Evolutionary conservation across 1,284 basidiomycete genomes (phyloP).

Genomic region (Pseudozyma pruni): DNA sequence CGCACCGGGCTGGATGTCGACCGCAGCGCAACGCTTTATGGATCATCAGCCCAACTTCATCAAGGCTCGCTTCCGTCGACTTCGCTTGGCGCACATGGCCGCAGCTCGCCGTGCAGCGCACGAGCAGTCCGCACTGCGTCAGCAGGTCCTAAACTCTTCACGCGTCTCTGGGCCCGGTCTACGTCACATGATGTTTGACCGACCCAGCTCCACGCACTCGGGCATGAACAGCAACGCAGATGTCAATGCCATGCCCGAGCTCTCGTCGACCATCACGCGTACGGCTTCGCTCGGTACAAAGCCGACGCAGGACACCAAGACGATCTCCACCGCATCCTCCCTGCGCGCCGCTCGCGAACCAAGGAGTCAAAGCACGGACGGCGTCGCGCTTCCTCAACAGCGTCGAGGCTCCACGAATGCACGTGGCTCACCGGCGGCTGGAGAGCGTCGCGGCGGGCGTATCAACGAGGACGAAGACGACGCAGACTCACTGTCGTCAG

Average conservation of each 20-base stretch:
- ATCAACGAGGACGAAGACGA: constrained; percentile 17
- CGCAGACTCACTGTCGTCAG: constrained; percentile 3
- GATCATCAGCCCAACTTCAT: constrained; percentile 58
- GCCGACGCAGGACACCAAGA: constrained; percentile 21
- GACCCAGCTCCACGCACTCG: constrained; percentile 23
- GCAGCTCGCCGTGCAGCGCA: constrained; percentile 56
- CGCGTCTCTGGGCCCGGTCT: constrained; percentile 45
- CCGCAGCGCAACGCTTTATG: constrained; percentile 44
- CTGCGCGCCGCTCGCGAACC: constrained; percentile 15
- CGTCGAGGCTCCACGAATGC: constrained; percentile 20
- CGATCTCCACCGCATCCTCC: constrained; percentile 26
- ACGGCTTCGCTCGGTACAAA: constrained; percentile 26
- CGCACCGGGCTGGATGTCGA: constrained; percentile 44
- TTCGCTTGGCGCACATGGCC: constrained; percentile 57
- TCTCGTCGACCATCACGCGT: constrained; percentile 26
- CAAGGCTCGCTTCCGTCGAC: constrained; percentile 52
- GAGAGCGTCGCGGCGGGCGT: constrained; percentile 4
- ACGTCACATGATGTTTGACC: constrained; percentile 58
- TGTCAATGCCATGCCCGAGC: constrained; percentile 25
- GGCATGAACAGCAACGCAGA: constrained; percentile 28
- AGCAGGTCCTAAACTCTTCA: constrained; percentile 56
- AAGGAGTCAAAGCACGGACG: constrained; percentile 31
- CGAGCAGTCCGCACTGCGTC: constrained; percentile 55
- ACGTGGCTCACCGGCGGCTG: constrained; percentile 2
- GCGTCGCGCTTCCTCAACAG: constrained; percentile 2